These are phyloP conservation scores for Pouteria campechiana DNA, from an alignment of 179 eudicot species.

Conservation along the genomic window DNA sequence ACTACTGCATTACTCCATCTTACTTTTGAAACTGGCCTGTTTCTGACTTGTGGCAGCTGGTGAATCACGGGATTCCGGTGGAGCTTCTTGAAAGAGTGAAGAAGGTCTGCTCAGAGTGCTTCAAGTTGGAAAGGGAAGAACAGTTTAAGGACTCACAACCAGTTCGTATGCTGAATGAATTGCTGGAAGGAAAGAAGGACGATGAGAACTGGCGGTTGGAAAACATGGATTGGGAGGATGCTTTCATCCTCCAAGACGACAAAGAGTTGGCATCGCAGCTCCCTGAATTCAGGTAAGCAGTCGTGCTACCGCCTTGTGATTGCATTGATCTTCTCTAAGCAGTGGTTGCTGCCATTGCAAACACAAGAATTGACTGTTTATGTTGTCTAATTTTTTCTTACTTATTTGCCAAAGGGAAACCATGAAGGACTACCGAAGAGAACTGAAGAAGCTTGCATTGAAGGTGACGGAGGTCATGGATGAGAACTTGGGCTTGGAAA, in stretches of 20 bases:
- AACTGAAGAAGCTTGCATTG: constrained; percentile 38
- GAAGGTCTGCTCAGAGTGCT: constrained; percentile 58
- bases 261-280: constrained; percentile 55
- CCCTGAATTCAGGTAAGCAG: constrained; percentile 65
- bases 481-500: constrained; percentile 51
- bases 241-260: constrained; percentile 54
- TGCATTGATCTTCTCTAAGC: neutral
- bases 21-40: neutral
- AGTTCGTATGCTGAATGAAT: constrained; percentile 38
- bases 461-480: constrained; percentile 61
- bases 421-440: constrained; percentile 48
- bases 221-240: constrained; percentile 84
- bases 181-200: constrained; percentile 21
- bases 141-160: constrained; percentile 37
- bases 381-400: neutral
- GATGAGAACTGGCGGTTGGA: constrained; percentile 47
- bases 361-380: neutral
- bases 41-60: constrained; percentile 32
- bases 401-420: constrained; percentile 35
- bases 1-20: neutral
- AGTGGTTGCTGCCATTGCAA: neutral
- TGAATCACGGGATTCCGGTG: constrained; percentile 79
- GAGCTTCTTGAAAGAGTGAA: constrained; percentile 85
- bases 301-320: neutral
- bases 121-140: constrained; percentile 62